Conservation (phyloP, 2,329 filamentous ascomycete genomes). For the Neonectria magnoliae region DNA sequence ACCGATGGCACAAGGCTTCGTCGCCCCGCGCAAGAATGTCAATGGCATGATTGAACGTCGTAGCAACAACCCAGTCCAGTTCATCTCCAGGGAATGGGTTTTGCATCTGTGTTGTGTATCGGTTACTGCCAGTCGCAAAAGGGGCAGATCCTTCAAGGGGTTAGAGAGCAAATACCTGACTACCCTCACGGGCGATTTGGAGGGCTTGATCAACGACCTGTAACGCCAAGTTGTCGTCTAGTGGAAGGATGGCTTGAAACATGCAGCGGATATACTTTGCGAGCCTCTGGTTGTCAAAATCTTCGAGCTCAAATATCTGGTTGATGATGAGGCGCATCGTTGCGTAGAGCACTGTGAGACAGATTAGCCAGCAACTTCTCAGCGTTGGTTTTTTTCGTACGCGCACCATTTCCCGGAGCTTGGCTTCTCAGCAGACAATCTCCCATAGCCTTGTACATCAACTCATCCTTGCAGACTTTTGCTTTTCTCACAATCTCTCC, state of each 20-base stretch:
- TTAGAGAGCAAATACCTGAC: slow-evolving; percentile 50
- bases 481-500: slow-evolving; percentile 66
- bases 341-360: slow-evolving; percentile 56
- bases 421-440: slow-evolving; percentile 69
- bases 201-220: slow-evolving; percentile 72
- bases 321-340: slow-evolving; percentile 76
- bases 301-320: slow-evolving; percentile 67
- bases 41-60: slow-evolving; percentile 75
- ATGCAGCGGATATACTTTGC: slow-evolving; percentile 83
- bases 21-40: slow-evolving; percentile 70
- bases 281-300: slow-evolving; percentile 67
- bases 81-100: slow-evolving; percentile 71
- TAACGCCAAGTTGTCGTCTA: slow-evolving; percentile 65
- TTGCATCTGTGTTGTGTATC: slow-evolving; percentile 42
- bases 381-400: not conserved
- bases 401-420: slow-evolving; percentile 61
- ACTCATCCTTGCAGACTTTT: slow-evolving; percentile 53
- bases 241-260: slow-evolving; percentile 72
- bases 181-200: slow-evolving; percentile 60
- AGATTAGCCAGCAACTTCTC: slow-evolving; percentile 4
- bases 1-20: slow-evolving; percentile 64
- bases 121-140: slow-evolving; percentile 1
- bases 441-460: slow-evolving; percentile 70
- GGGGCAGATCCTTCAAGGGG: not conserved
- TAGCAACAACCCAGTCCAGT: slow-evolving; percentile 79